A percentile compares a stretch with the other conserved stretches of the same genome.
Evolutionary conservation across 2,329 filamentous ascomycete species (phyloP).

Genomic region (Triangularia verruculosa): DNA sequence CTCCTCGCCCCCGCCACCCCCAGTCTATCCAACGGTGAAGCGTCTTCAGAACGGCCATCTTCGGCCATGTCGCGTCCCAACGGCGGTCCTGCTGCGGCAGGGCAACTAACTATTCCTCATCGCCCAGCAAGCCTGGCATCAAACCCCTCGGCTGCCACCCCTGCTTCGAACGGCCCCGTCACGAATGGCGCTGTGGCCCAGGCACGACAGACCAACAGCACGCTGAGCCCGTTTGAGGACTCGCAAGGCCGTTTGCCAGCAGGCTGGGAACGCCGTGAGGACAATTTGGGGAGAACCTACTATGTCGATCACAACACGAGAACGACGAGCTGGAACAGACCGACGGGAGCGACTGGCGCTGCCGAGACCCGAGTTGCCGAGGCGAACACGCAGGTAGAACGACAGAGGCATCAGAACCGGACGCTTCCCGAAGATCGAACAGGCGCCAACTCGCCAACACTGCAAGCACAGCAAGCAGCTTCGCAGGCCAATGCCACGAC

Average conservation of each 20-base stretch:
- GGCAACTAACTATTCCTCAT: slow-evolving; percentile 42
- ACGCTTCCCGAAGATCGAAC: slow-evolving; percentile 95
- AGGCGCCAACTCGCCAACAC: slow-evolving; percentile 84
- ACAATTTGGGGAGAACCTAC: slow-evolving; percentile 91
- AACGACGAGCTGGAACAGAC: slow-evolving; percentile 93
- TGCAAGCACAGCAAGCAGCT: slow-evolving; percentile 53
- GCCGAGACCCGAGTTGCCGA: slow-evolving; percentile 77
- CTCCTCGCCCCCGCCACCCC: slow-evolving; percentile 44
- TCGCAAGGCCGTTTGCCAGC: slow-evolving; percentile 87
- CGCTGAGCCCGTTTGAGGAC: slow-evolving; percentile 92
- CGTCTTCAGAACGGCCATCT: slow-evolving; percentile 47
- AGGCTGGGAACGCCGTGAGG: slow-evolving; percentile 94
- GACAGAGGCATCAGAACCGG: slow-evolving; percentile 89
- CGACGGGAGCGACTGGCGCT: slow-evolving; percentile 69
- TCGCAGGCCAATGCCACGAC: slow-evolving; percentile 59
- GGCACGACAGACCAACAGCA: slow-evolving; percentile 44
- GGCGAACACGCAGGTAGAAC: slow-evolving; percentile 88
- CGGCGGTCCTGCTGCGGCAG: slow-evolving; percentile 38
- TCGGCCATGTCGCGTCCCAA: slow-evolving; percentile 53
- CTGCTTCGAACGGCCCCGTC: slow-evolving; percentile 24
- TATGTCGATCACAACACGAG: slow-evolving; percentile 98
- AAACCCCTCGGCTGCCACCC: slow-evolving; percentile 26
- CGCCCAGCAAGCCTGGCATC: slow-evolving; percentile 49
- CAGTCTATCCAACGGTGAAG: slow-evolving; percentile 43
- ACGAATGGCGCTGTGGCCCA: slow-evolving; percentile 38